Evolutionary conservation across 225 moss, liverwort and hornwort genomes (phyloP).

Genomic region (Climacium dendroides): DNA sequence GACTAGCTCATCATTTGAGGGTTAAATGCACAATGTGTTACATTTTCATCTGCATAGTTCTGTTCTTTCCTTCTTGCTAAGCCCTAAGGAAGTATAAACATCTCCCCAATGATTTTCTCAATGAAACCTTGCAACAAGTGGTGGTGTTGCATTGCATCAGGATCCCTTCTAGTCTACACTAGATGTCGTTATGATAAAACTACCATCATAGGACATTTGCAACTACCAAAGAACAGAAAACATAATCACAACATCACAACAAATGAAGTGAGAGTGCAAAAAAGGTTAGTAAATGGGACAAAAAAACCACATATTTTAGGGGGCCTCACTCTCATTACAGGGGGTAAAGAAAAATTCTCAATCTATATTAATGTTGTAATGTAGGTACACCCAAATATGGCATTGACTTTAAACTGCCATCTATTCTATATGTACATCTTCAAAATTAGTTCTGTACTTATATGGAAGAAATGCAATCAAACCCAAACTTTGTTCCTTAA

Average conservation of each 20-base stretch:
- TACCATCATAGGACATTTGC: no score
- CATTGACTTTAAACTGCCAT: no score
- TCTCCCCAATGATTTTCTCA: no score
- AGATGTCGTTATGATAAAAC: not conserved
- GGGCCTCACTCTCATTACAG: not conserved
- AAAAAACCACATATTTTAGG: not conserved
- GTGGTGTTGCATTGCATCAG: not conserved
- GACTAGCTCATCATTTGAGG: no score
- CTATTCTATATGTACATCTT: no score
- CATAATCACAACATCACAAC: no score
- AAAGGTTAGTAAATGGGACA: not conserved
- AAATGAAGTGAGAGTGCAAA: no score
- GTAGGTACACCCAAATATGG: no score
- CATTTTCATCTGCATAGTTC: not conserved
- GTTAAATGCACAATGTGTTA: not conserved
- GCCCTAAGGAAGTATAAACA: not conserved
- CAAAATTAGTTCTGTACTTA: no score
- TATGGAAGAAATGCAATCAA: no score
- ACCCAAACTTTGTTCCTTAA: no score
- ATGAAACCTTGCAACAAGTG: not conserved
- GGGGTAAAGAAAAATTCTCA: not conserved
- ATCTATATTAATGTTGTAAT: not conserved
- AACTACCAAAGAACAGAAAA: no score
- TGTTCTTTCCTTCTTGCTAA: not conserved
- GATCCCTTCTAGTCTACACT: not conserved